Base-by-base conservation (phyloP, 83 land plant genomes). In the Isoetes engelmannii region DNA sequence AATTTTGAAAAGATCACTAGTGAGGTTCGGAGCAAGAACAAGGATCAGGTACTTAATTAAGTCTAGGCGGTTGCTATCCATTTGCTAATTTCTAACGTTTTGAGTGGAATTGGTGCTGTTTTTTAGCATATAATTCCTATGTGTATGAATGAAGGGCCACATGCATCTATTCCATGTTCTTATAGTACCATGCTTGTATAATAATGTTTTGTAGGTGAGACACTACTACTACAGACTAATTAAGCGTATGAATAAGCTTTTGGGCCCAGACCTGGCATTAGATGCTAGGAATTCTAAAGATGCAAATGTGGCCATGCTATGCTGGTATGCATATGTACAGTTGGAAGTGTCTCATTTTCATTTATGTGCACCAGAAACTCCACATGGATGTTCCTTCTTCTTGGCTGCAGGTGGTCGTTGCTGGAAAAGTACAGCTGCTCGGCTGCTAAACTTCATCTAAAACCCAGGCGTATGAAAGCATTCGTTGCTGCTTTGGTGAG, bases 211-310 rank as follows among this genome's bases (percentile, higher is more conserved):
- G 37, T 28, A 28, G 37, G 37, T 28, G 37, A 28, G 37, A 28
- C 37, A 28, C 37, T 28, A 28, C 37, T 28, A 28, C 37, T 28
- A 28, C 37, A 28, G 37, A 28, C 83, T 90, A 48, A 79, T 87
- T 18, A 85, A 87, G 77, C 84, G 96, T 6, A 90, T 90, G 82
- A 90, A 90, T 73, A 90, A 88, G 83, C 70, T 90, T 44, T 66
- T 90, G 51, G 87, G 84, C 61, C 92, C 96, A 64, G 85, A 69
- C 46, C 79, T 85, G 28, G 64, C 63, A 62, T 74, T 90, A 57
- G 92, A 90, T 81, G 87, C 96, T 4, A 90, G 83, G 65, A 90
- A 90, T 70, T 81, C 96, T 15, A 90, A 90, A 55, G 92, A 87
- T 72, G 90, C 92, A 18, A 87, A 77, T 85, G 78, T 92, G 59